These are phyloP conservation scores for Eutrema yunnanense DNA, from an alignment of 345 rosid species.

Conservation along the genomic window DNA sequence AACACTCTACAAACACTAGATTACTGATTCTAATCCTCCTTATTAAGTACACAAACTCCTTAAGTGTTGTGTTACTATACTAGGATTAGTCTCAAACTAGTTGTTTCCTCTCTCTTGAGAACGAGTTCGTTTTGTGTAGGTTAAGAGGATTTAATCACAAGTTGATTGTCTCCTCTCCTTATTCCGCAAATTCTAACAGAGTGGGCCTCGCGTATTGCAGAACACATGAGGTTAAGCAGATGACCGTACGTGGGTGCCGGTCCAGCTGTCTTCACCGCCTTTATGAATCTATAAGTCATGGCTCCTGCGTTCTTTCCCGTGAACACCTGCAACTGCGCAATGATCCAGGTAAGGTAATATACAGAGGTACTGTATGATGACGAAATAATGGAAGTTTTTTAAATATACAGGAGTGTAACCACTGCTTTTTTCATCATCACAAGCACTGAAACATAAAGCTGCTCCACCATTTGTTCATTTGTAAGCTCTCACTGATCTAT, in stretches of 20 bases:
- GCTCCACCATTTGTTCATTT: slow-evolving; percentile 75
- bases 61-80: no score
- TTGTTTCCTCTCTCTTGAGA: no score
- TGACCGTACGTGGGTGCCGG: slow-evolving; percentile 56
- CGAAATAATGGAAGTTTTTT: neutral
- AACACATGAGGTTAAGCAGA: slow-evolving; percentile 50
- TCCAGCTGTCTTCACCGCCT: slow-evolving; percentile 53
- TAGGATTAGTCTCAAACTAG: no score
- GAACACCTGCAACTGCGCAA: slow-evolving; percentile 43
- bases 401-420: slow-evolving; percentile 49
- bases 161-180: no score
- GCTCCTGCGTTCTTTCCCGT: slow-evolving; percentile 55
- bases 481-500: slow-evolving; percentile 24
- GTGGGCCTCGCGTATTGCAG: slow-evolving; percentile 41
- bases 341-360: neutral
- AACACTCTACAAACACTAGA: no score
- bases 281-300: slow-evolving; percentile 72
- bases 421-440: slow-evolving; percentile 52
- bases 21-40: no score
- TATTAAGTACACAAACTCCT: no score
- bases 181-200: no score
- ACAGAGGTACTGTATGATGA: neutral
- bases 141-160: no score
- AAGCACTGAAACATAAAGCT: slow-evolving; percentile 68
- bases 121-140: no score